Evolutionary conservation across 1,284 basidiomycete genomes (phyloP).

Genomic region (Melampsora allii-populina): DNA sequence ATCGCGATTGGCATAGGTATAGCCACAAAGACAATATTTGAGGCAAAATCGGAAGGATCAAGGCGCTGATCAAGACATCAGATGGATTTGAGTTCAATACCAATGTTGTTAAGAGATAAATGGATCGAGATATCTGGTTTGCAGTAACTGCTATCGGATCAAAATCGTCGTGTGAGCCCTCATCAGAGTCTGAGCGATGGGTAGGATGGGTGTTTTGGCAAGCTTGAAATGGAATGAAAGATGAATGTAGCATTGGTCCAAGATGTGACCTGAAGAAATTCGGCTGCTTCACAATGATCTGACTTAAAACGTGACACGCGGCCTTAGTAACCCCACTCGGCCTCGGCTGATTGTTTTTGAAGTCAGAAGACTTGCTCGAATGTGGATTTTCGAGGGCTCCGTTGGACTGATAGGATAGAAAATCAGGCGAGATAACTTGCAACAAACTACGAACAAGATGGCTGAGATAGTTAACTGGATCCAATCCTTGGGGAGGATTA

Average conservation of each 20-base stretch:
- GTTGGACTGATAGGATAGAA: not conserved
- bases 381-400: not conserved
- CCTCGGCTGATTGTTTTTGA: constrained; percentile 10
- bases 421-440: constrained; percentile 4
- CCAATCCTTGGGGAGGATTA: not conserved
- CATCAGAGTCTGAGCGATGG: not conserved
- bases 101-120: constrained; percentile 10
- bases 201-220: not conserved
- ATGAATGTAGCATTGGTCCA: constrained; percentile 11
- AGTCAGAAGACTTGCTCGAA: not conserved
- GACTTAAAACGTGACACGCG: constrained; percentile 19
- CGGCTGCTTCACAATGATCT: constrained; percentile 6
- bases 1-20: not conserved
- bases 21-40: constrained; percentile 17
- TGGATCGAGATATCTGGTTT: constrained; percentile 10
- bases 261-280: constrained; percentile 9
- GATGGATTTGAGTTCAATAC: constrained; percentile 37
- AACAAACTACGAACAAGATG: constrained; percentile 8
- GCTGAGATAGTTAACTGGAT: not conserved
- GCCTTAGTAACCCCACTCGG: not conserved
- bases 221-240: constrained; percentile 13
- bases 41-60: constrained; percentile 18
- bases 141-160: not conserved
- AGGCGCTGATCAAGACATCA: constrained; percentile 9
- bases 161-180: not conserved